phyloP scores from a whole-genome alignment of 225 moss, liverwort and hornwort genomes.

The Marchantia polymorpha region DNA sequence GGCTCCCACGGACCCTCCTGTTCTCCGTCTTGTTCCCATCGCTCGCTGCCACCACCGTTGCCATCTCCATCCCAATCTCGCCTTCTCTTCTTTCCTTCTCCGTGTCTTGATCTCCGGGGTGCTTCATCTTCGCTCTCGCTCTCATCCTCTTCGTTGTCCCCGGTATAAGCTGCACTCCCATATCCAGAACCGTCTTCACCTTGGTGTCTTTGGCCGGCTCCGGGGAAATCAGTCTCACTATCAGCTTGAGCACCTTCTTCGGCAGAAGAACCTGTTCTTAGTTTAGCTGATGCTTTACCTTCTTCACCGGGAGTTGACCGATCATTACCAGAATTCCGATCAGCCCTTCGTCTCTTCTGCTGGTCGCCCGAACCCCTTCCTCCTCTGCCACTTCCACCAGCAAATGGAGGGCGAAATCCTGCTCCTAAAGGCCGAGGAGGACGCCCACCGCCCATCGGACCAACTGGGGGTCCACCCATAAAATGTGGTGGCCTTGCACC shows the following conservation, averaged over 20 bases:
- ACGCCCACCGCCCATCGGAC: slow-evolving; percentile 68
- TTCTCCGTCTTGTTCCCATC: slow-evolving; percentile 47
- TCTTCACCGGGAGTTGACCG: slow-evolving; percentile 54
- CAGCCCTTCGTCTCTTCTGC: slow-evolving; percentile 78
- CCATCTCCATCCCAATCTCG: slow-evolving; percentile 78
- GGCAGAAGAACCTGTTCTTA: slow-evolving; percentile 36
- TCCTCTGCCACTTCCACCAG: slow-evolving; percentile 60
- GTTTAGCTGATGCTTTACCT: slow-evolving; percentile 52
- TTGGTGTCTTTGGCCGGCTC: slow-evolving; percentile 46
- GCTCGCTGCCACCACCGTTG: slow-evolving; percentile 34
- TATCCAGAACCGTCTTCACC: slow-evolving; percentile 60
- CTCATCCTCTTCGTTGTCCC: slow-evolving; percentile 80
- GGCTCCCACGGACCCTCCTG: slow-evolving; percentile 40
- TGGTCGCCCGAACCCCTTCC: slow-evolving; percentile 73
- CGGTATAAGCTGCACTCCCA: slow-evolving; percentile 56
- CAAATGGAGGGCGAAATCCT: slow-evolving; percentile 77
- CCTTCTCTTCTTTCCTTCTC: slow-evolving; percentile 86
- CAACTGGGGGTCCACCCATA: slow-evolving; percentile 54
- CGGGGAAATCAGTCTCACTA: slow-evolving; percentile 49
- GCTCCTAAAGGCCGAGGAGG: slow-evolving; percentile 72
- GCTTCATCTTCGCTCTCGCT: slow-evolving; percentile 99
- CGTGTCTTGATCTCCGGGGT: slow-evolving; percentile 93
- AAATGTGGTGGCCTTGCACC: slow-evolving; percentile 78
- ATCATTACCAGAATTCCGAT: slow-evolving; percentile 55
- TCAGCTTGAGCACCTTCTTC: slow-evolving; percentile 74